Conservation (phyloP, 768 basidiomycete species). For the Austroboletus festivus region DNA sequence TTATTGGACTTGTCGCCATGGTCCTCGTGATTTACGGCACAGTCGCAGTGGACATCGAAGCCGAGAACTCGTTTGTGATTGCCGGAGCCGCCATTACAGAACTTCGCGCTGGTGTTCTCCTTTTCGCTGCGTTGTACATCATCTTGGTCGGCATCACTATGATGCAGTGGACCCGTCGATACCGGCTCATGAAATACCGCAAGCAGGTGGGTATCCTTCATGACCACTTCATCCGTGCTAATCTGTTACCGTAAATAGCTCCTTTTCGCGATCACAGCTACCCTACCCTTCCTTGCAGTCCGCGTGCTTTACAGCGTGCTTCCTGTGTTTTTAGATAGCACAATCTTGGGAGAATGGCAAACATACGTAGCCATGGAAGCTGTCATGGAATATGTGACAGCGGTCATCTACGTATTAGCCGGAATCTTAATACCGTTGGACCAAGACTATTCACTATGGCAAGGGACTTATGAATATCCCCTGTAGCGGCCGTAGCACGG, state of each 20-base stretch:
- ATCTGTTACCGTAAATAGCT: slow-evolving; percentile 45
- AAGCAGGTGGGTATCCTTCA: slow-evolving; percentile 32
- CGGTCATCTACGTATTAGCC: slow-evolving; percentile 39
- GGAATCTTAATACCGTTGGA: slow-evolving; percentile 30
- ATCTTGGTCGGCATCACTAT: slow-evolving; percentile 44
- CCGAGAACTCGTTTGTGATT: slow-evolving; percentile 19
- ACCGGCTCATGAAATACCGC: slow-evolving; percentile 28
- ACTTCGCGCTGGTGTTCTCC: slow-evolving; percentile 32
- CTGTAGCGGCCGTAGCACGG: too few species aligned
- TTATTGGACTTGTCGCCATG: slow-evolving; percentile 29
- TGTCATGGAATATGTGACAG: slow-evolving; percentile 56
- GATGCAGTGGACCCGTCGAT: slow-evolving; percentile 52
- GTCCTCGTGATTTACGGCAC: slow-evolving; percentile 33
- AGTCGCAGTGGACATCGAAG: slow-evolving; percentile 27
- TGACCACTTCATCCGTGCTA: slow-evolving; percentile 4
- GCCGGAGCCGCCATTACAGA: slow-evolving; percentile 24
- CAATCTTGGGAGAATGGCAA: slow-evolving; percentile 55
- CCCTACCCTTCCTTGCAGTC: slow-evolving; percentile 59
- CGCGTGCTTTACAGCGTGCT: slow-evolving; percentile 49
- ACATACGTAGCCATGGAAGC: slow-evolving; percentile 57
- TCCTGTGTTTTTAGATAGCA: slow-evolving; percentile 48
- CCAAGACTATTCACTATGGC: slow-evolving; percentile 27
- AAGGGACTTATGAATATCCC: slow-evolving; percentile 23
- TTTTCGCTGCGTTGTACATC: slow-evolving; percentile 38
- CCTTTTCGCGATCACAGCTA: slow-evolving; percentile 49